These are phyloP conservation scores for Pseudozyma tsukubaensis DNA, from an alignment of 1,284 basidiomycete species.

Conservation along the genomic window DNA sequence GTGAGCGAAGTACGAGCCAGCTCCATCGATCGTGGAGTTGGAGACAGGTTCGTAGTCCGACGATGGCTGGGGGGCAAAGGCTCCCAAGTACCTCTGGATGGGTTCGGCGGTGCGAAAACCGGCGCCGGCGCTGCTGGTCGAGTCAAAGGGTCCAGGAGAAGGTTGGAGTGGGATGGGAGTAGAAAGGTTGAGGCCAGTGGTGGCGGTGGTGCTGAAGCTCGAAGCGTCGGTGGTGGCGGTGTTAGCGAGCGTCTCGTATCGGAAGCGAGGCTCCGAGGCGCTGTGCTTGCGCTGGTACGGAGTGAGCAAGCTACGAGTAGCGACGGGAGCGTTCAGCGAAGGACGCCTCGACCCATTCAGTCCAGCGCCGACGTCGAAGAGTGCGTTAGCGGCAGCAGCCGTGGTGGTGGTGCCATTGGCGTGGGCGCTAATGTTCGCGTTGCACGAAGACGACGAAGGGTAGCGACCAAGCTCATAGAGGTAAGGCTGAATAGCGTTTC, in stretches of 20 bases:
- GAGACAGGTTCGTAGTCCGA: no score
- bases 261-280: not conserved
- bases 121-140: not conserved
- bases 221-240: not conserved
- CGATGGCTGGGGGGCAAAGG: constrained; percentile 1
- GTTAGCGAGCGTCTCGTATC: not conserved
- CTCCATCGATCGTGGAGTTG: no score
- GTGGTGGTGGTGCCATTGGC: constrained; percentile 1
- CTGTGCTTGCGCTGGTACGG: not conserved
- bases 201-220: constrained; percentile 1
- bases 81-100: not conserved
- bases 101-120: constrained; percentile 2
- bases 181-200: not conserved
- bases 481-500: not conserved
- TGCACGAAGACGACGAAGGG: no score
- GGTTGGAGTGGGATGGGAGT: not conserved
- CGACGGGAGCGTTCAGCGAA: no score
- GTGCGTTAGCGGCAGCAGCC: constrained; percentile 1
- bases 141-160: not conserved
- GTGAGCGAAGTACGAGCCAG: no score
- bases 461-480: constrained; percentile 8
- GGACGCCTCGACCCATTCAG: constrained; percentile 3
- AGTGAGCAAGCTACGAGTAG: no score
- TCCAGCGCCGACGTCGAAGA: constrained; percentile 12
- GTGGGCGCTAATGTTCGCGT: no score